Percentiles rank a stretch among this genome's conserved stretches.
These are phyloP conservation scores for Aspergillus persii DNA, from an alignment of 2,329 filamentous ascomycete species.

Conservation along the genomic window DNA sequence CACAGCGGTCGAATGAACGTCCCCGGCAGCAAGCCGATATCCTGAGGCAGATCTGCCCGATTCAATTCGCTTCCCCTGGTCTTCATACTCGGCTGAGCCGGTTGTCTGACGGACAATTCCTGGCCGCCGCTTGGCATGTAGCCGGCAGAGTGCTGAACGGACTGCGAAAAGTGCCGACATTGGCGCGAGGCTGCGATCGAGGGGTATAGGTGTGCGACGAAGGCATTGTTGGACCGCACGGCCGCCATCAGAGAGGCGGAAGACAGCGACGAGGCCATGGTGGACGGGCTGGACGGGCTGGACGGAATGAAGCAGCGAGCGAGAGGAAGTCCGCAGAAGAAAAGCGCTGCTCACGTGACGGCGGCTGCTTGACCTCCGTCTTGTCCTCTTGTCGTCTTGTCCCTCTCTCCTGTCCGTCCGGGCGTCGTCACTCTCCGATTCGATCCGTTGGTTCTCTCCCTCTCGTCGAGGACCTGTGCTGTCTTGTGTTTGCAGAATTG, in stretches of 20 bases:
- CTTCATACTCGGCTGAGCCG: constrained; percentile 40
- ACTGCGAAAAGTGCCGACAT: constrained; percentile 37
- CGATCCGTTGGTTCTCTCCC: background rate
- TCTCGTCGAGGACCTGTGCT: background rate
- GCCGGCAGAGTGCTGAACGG: constrained; percentile 21
- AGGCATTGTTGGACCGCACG: constrained; percentile 13
- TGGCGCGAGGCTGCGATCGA: constrained; percentile 20
- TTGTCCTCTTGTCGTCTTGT: background rate
- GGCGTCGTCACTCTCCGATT: background rate
- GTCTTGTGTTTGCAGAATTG: background rate
- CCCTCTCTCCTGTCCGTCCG: background rate
- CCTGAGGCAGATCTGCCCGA: constrained; percentile 37
- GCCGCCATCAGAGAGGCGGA: constrained; percentile 21
- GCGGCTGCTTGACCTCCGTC: background rate
- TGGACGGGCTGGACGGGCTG: background rate
- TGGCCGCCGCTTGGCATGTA: constrained; percentile 10
- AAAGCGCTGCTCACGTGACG: constrained; percentile 12
- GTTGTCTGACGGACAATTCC: constrained; percentile 26
- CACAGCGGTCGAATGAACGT: constrained; percentile 41
- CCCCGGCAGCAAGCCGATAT: constrained; percentile 47
- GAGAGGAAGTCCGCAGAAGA: constrained; percentile 1
- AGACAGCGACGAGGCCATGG: constrained; percentile 34
- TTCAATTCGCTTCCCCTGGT: constrained; percentile 32
- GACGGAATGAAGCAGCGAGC: background rate
- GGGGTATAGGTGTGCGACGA: constrained; percentile 13